phyloP scores from a whole-genome alignment of 1,284 basidiomycete species.

The Papiliotrema nemorosa region DNA sequence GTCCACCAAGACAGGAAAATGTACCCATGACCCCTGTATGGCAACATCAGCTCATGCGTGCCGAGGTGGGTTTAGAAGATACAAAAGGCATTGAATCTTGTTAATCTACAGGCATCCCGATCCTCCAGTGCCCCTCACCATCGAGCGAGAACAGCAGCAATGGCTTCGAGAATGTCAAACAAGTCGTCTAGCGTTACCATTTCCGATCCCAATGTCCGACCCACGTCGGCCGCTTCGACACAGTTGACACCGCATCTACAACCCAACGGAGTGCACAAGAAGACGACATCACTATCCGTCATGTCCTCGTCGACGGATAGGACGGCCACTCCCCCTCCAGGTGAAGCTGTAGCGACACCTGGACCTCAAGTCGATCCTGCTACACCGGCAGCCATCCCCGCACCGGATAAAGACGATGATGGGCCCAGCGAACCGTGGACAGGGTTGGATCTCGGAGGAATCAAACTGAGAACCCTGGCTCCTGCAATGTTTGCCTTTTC shows the following conservation, averaged over 20 bases:
- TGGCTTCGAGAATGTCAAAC: slow-evolving; percentile 54
- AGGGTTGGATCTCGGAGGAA: slow-evolving; percentile 93
- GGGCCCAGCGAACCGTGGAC: slow-evolving; percentile 62
- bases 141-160: slow-evolving; percentile 56
- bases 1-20: slow-evolving; percentile 39
- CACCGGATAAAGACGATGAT: slow-evolving; percentile 36
- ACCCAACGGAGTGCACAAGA: slow-evolving; percentile 49
- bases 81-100: neutral
- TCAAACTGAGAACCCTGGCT: slow-evolving; percentile 87
- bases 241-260: neutral
- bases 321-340: slow-evolving; percentile 22
- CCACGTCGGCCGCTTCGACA: slow-evolving; percentile 20
- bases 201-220: slow-evolving; percentile 50
- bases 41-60: slow-evolving; percentile 49
- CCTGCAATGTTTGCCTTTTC: slow-evolving; percentile 82
- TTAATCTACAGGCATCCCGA: slow-evolving; percentile 48
- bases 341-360: slow-evolving; percentile 16
- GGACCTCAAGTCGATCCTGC: slow-evolving; percentile 34
- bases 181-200: slow-evolving; percentile 51
- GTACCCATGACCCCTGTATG: slow-evolving; percentile 44
- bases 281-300: slow-evolving; percentile 36
- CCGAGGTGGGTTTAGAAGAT: slow-evolving; percentile 31
- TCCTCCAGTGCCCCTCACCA: slow-evolving; percentile 55
- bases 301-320: slow-evolving; percentile 22
- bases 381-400: slow-evolving; percentile 29